phyloP scores from a whole-genome alignment of 1,284 basidiomycete species.

The Entoloma clypeatum region DNA sequence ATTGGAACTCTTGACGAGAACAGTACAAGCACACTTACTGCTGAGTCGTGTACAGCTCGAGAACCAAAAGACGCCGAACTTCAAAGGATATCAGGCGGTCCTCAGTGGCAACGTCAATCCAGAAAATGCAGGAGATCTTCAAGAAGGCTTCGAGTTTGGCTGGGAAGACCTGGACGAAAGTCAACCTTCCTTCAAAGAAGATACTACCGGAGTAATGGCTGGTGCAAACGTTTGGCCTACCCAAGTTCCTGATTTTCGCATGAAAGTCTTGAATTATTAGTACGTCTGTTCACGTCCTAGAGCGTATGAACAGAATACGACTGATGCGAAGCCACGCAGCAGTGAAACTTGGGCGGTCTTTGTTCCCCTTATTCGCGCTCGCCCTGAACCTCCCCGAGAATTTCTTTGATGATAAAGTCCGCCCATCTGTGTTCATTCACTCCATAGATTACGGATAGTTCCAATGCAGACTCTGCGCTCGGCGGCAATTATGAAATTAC shows the following conservation, averaged over 20 bases:
- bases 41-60: conserved; percentile 47
- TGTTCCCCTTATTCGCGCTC: conserved; percentile 84
- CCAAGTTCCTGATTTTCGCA: conserved; percentile 48
- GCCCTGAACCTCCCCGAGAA: conserved; percentile 72
- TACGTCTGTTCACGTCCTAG: conserved; percentile 25
- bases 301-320: not conserved
- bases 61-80: conserved; percentile 61
- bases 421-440: conserved; percentile 3
- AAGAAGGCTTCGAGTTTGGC: conserved; percentile 82
- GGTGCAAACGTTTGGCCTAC: conserved; percentile 67
- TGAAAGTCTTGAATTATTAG: conserved; percentile 60
- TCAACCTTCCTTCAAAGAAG: conserved; percentile 27
- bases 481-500: conserved; percentile 72
- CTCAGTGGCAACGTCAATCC: conserved; percentile 62
- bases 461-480: conserved; percentile 47
- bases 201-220: conserved; percentile 47
- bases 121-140: conserved; percentile 65
- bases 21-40: not conserved
- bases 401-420: conserved; percentile 80
- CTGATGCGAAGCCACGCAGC: conserved; percentile 34
- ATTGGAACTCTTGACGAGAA: not conserved
- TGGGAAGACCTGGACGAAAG: conserved; percentile 48
- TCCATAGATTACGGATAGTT: not conserved
- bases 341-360: conserved; percentile 54
- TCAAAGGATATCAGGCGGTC: conserved; percentile 70